These are phyloP conservation scores for Scleromitrula shiraiana DNA, from an alignment of 2,329 filamentous ascomycete species.

Conservation along the genomic window DNA sequence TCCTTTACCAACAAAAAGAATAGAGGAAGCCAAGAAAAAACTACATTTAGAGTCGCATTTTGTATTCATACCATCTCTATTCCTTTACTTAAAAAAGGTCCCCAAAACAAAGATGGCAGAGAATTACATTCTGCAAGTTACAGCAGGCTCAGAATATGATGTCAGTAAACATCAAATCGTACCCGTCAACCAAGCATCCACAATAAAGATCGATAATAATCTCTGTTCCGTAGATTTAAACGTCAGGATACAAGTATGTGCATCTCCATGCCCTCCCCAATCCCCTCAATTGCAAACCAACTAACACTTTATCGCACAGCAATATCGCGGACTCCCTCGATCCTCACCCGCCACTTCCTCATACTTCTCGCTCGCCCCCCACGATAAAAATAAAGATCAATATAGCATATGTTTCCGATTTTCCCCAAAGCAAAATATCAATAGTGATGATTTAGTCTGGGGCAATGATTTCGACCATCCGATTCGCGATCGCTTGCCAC, in stretches of 20 bases:
- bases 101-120: conserved; percentile 43
- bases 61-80: neutral
- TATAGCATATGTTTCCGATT: conserved; percentile 81
- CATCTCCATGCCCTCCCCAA: conserved; percentile 28
- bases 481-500: conserved; percentile 77
- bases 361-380: conserved; percentile 68
- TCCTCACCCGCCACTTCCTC: conserved; percentile 60
- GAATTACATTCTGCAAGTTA: conserved; percentile 74
- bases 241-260: conserved; percentile 62
- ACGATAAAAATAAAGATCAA: conserved; percentile 61
- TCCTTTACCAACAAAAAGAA: too few relatives aligned
- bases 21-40: too few relatives aligned
- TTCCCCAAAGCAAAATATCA: conserved; percentile 48
- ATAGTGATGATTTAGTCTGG: conserved; percentile 62
- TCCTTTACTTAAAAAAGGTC: neutral
- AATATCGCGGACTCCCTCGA: conserved; percentile 61
- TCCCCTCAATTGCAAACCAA: neutral
- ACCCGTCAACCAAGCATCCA: conserved; percentile 62
- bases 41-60: too few relatives aligned
- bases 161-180: conserved; percentile 62
- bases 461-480: conserved; percentile 94
- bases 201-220: conserved; percentile 54
- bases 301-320: conserved; percentile 23
- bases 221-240: conserved; percentile 60
- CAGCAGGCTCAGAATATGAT: conserved; percentile 72